Base-by-base conservation (phyloP, 495 filamentous ascomycete species). In the Pseudoneurospora amorphoporcata region DNA sequence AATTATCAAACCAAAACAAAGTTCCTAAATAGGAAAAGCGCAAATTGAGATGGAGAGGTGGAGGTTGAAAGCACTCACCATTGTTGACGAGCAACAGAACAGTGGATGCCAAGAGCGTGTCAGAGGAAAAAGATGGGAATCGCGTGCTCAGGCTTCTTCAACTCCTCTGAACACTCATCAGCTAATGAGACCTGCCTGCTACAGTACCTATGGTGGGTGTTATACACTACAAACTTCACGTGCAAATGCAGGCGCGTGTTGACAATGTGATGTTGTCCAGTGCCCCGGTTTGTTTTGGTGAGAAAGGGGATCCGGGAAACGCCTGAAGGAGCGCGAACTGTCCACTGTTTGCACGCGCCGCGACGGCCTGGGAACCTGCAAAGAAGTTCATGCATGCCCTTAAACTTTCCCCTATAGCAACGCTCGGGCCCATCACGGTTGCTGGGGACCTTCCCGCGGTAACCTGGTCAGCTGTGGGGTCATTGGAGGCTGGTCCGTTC, bases 11-110 rank as follows among this genome's bases (percentile, higher is more conserved):
- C 53, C 53, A 61, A 61, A 61, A 61, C 53, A 61, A 61, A 61
- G 53, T 61, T 61, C 53, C 53, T 61, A 61, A 61, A 61, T 16
- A 61, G 53, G 53, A 61, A 61, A 61, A 61, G 53, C 53, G 53
- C 53, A 16, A 32, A 14, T 61, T 12, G 53, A 32, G 23, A 53
- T 61, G 53, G 23, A 23, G 10, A 61, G 47, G 29, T 39, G 19
- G n/a, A 69, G 39, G 19, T 8, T 61, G 42, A 72, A 69, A 58
- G 65, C 70, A 74, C 76, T 76, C 71, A 77, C 76, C 76, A 76
- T 77, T 69, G 0, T 45, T 71, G 29, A 41, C 41, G 10, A 58
- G 45, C 5, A 41, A 16, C 19, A 61, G 23, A 32, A 61, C 10
- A 9, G 47, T 58, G 23, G 23, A 58, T 58, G 47, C 47, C 47